Base-by-base conservation (phyloP, 108 stramenopile genomes). In the Pseudonitzschia multistriata region DNA sequence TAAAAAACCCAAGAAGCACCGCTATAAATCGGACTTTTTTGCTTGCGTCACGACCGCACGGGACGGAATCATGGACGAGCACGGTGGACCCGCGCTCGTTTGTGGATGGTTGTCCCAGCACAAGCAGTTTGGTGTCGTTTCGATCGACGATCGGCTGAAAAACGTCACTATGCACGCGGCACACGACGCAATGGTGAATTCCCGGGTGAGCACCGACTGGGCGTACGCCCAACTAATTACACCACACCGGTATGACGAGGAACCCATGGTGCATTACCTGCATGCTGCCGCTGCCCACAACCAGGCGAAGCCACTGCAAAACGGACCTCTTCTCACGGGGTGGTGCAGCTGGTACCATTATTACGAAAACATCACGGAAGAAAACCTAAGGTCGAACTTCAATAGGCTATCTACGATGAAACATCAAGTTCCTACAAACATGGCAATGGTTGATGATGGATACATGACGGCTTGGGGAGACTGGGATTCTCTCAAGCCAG, bases 321-420 rank as follows among this genome's bases (percentile, higher is more conserved):
- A 91, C 73, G 85, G 85, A 10, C 63, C 79, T 31, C 70, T 93
- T 21, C 76, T 92, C 29, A 85, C 83, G 10, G 94, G 96, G 39
- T 97, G 96, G 96, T 97, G 96, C 69, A 83, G 81, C 49, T 97
- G 96, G 96, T 97, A 97, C 67, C 91, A 95, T 75, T 95, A 91
- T 65, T 97, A 95, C 62, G 86, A 89, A 55, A 77, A 94, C 59
- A 97, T 97, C 60, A 79, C 89, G 39, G 90, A 87, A 50, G 79
- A 71, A 29, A 83, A 74, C n/a, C 63, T 97, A 42, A 54, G 82
- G 19, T 70, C 77, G 35, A 97, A 97, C 78, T 89, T 92, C 72
- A 65, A 68, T 19, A 80, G 76, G 34, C 70, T 97, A 56, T 71
- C 82, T 19, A 78, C 74, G 6, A 68, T 90, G 37, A 72, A 85